Base-by-base conservation (phyloP, 2,329 filamentous ascomycete genomes). In the Cryphonectria japonica region DNA sequence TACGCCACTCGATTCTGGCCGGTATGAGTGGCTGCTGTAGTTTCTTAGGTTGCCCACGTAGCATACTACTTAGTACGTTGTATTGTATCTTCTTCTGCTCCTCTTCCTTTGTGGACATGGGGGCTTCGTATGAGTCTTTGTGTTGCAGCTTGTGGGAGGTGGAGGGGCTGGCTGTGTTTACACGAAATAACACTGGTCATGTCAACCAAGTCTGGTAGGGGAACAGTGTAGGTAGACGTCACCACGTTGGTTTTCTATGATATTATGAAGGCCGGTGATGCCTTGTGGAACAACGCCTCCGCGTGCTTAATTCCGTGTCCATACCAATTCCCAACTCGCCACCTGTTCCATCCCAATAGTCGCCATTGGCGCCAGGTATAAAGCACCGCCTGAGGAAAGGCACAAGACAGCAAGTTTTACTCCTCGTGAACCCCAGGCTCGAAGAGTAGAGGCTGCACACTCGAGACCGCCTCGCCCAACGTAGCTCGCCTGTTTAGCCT, bases 401-500 rank as follows among this genome's bases (percentile, higher is more conserved):
- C 54, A 8, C 14, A 19, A 32, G 54, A 59, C 32, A 62, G 60
- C 46, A n/a, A 61, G n/a, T 54, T 57, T 54, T 54, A 69, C 52
- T 69, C 74, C 74, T 79, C 79, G 8, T 74, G 43, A 57, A 79
- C 73, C 37, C 75, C 75, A 43, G 68, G 68, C 9, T 76, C 75
- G 22, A 82, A 71, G 16, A 72, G 69, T 46, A 86, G 76, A 60
- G 75, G 6, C 66, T 67, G 71, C 26, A 6, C 59, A 16, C 26
- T 26, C 19, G 79, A 79, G 16, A 88, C 81, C 14, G 83, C 82
- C 2, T 79, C 74, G 2, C 84, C 84, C 43, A 85, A 76, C 0
- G 83, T 84, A 14, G 85, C 83, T 34, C 79, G 74, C 43, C 86
- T 78, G 70, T 80, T 84, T 29, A 73, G 67, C 74, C 79, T 81